Base-by-base conservation (phyloP, 768 basidiomycete species). In the Mycena filopes region DNA sequence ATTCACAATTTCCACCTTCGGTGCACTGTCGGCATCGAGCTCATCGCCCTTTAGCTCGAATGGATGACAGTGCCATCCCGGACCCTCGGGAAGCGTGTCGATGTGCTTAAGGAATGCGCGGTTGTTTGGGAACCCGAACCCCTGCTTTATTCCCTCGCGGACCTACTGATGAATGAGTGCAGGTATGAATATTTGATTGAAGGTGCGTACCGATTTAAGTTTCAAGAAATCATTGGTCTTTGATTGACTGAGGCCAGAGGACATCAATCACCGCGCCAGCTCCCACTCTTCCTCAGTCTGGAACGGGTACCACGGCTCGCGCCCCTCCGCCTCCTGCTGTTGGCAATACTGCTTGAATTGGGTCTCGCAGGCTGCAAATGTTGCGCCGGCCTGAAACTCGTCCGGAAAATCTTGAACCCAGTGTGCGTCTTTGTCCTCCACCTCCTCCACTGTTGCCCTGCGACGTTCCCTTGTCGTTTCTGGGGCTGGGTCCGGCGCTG, bases 211-310 rank as follows among this genome's bases (percentile, higher is more conserved):
- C 7, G 13, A n/a, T 10, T 63, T 56, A 1, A 79, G 64, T 41
- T 74, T 72, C 46, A 79, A 64, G 46, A 74, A 80, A 21, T 73
- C 60, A 21, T 78, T 74, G 5, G 73, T 75, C 29, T 71, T 68
- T 2, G 46, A 71, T n/a, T 79, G 69, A 4, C 77, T 70, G 20
- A 74, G 46, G 56, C 66, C 71, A 18, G 65, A 60, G 1, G 65
- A 67, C 33, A 74, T 71, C 40, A 81, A 49, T 76, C 76, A 81
- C 8, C 55, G 55, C 0, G 72, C 80, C 0, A 80, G 56, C 43
- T 74, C 73, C 71, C 76, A 78, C 36, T 81, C 75, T 7, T 76
- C 74, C 41, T 69, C 41, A 25, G 63, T 51, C 16, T 53, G 33
- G 49, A 79, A 80, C n/a, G 78, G 76, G 1, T 55, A 61, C 76